Evolutionary conservation across 768 basidiomycete species (phyloP).

Genomic region (Termitomyces sp.): DNA sequence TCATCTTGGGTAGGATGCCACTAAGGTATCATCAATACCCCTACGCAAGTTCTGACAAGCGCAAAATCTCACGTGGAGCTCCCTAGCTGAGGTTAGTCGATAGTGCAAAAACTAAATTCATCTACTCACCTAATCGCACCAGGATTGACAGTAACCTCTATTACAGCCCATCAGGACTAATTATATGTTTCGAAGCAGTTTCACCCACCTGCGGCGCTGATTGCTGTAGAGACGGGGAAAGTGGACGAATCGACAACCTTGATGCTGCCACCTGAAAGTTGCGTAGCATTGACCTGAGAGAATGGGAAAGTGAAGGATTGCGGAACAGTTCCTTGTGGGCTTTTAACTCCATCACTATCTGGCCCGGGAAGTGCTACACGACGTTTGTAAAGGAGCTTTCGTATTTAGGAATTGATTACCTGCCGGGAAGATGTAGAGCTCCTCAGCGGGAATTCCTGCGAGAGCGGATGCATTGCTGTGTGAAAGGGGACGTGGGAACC

Average conservation of each 20-base stretch:
- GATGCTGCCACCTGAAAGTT: constrained; percentile 41
- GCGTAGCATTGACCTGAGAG: constrained; percentile 39
- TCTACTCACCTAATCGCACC: constrained; percentile 46
- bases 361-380: constrained; percentile 27
- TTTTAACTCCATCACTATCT: constrained; percentile 28
- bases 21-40: constrained; percentile 24
- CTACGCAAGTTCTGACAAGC: neutral
- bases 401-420: constrained; percentile 19
- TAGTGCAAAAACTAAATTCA: neutral
- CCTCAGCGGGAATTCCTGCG: constrained; percentile 36
- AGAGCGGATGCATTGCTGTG: constrained; percentile 30
- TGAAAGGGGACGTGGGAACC: neutral
- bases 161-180: neutral
- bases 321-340: constrained; percentile 41
- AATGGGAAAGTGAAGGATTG: constrained; percentile 43
- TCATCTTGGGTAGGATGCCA: constrained; percentile 71
- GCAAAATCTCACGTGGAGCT: constrained; percentile 43
- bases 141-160: constrained; percentile 51
- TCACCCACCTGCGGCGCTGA: constrained; percentile 37
- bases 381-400: neutral
- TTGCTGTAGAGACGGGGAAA: constrained; percentile 48
- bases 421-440: constrained; percentile 51
- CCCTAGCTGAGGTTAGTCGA: constrained; percentile 27
- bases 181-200: neutral
- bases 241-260: constrained; percentile 48